Evolutionary conservation across 2,329 filamentous ascomycete genomes (phyloP).

Genomic region (Penicillium occitanis): DNA sequence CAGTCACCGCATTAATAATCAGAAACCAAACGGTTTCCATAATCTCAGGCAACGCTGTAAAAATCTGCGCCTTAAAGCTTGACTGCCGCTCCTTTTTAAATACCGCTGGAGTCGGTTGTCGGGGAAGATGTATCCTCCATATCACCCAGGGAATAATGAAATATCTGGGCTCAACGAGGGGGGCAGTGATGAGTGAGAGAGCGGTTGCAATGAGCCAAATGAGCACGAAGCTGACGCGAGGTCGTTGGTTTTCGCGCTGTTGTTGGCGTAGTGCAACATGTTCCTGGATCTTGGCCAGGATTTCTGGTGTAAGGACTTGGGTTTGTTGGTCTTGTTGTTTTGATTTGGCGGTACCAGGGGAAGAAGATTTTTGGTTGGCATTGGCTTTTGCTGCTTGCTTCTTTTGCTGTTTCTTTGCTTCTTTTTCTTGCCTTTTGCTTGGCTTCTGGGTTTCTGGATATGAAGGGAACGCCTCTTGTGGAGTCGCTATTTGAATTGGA

Average conservation of each 20-base stretch:
- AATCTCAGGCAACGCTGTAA: conserved; percentile 33
- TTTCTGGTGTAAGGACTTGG: conserved; percentile 31
- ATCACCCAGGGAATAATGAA: conserved; percentile 95
- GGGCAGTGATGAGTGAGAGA: conserved; percentile 80
- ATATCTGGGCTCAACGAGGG: conserved; percentile 91
- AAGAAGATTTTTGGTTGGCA: conserved; percentile 24
- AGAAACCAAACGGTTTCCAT: conserved; percentile 61
- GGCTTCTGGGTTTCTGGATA: conserved; percentile 23
- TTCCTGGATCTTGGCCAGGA: conserved; percentile 31
- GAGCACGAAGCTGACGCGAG: conserved; percentile 55
- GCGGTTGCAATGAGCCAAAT: conserved; percentile 68
- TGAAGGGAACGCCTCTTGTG: conserved; percentile 24
- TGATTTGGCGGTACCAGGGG: not conserved
- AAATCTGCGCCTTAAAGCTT: conserved; percentile 30
- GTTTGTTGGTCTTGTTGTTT: conserved; percentile 23
- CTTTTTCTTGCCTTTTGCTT: conserved; percentile 25
- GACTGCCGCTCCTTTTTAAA: conserved; percentile 25
- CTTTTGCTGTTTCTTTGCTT: conserved; percentile 28
- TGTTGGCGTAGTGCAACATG: conserved; percentile 34
- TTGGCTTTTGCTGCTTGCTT: conserved; percentile 26
- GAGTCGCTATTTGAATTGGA: conserved; percentile 5
- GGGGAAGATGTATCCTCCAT: conserved; percentile 78
- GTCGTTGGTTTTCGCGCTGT: conserved; percentile 28
- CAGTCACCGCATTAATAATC: conserved; percentile 52
- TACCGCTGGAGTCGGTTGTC: conserved; percentile 34